These are phyloP conservation scores for Lactarius quietus DNA, from an alignment of 768 basidiomycete genomes.

Conservation along the genomic window DNA sequence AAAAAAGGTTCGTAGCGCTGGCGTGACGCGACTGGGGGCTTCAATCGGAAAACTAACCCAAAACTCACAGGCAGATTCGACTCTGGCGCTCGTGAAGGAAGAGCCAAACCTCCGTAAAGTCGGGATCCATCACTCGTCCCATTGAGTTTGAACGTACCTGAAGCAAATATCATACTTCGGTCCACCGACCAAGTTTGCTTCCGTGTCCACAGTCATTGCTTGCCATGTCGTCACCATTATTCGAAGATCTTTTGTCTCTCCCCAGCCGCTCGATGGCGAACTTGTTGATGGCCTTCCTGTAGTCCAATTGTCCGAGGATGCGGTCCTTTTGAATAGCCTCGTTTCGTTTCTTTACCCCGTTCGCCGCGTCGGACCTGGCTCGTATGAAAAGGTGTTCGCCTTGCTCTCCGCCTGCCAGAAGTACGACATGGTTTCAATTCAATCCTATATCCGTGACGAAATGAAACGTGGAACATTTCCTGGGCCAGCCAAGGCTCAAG, in stretches of 20 bases:
- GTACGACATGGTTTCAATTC: too few species aligned
- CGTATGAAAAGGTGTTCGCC: too few species aligned
- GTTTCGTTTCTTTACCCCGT: conserved; percentile 2
- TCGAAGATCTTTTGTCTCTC: background rate
- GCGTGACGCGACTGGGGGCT: background rate
- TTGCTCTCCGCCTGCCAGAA: too few species aligned
- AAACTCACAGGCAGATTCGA: background rate
- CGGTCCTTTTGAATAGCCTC: background rate
- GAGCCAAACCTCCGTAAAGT: background rate
- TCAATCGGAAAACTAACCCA: background rate
- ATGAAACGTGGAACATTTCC: too few species aligned
- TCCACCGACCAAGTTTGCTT: background rate
- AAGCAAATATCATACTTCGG: background rate
- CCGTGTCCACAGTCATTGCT: background rate
- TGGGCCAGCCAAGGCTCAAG: too few species aligned
- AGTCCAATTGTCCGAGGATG: too few species aligned
- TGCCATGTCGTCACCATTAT: background rate
- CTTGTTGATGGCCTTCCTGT: background rate
- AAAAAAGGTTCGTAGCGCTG: background rate
- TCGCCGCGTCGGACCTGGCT: background rate
- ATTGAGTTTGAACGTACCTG: background rate
- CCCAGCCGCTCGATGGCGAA: background rate
- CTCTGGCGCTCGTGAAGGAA: background rate
- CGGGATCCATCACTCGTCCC: background rate
- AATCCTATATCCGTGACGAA: too few species aligned